phyloP scores from a whole-genome alignment of 176 grass and related monocot species.

The Aegilops bicornis region DNA sequence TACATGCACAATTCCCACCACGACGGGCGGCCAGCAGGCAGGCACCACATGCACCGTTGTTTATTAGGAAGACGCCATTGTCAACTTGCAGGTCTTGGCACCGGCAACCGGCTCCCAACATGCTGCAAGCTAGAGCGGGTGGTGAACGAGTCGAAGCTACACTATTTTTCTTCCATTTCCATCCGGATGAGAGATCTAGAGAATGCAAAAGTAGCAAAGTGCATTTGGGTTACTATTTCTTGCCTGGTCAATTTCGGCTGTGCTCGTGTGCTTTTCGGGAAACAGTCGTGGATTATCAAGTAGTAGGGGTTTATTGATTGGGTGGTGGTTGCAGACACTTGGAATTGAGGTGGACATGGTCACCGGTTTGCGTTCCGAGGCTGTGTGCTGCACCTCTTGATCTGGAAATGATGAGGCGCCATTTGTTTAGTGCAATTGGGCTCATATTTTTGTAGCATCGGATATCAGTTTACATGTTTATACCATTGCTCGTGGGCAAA shows the following conservation, averaged over 20 bases:
- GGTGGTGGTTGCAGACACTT: background rate
- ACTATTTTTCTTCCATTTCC: background rate
- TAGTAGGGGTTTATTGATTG: background rate
- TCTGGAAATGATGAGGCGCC: constrained; percentile 6
- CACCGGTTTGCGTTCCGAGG: background rate
- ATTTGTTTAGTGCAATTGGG: background rate
- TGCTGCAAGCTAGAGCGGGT: background rate
- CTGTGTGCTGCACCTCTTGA: background rate
- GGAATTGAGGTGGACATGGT: constrained; percentile 5
- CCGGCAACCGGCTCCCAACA: background rate
- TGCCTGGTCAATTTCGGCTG: background rate
- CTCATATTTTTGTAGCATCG: background rate
- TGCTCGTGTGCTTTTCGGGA: background rate
- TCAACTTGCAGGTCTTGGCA: background rate
- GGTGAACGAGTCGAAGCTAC: background rate
- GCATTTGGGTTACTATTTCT: background rate
- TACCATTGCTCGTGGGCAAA: too few species aligned
- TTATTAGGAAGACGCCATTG: too few species aligned
- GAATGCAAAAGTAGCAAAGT: background rate
- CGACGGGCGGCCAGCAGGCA: background rate
- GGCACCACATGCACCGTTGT: background rate
- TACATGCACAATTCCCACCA: background rate
- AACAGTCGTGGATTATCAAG: background rate
- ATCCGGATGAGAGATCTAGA: background rate
- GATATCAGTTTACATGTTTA: too few species aligned